A percentile compares a stretch with the other conserved stretches of the same genome.
These are phyloP conservation scores for Xerocomus spinulosus DNA, from an alignment of 768 basidiomycete genomes.

Conservation along the genomic window DNA sequence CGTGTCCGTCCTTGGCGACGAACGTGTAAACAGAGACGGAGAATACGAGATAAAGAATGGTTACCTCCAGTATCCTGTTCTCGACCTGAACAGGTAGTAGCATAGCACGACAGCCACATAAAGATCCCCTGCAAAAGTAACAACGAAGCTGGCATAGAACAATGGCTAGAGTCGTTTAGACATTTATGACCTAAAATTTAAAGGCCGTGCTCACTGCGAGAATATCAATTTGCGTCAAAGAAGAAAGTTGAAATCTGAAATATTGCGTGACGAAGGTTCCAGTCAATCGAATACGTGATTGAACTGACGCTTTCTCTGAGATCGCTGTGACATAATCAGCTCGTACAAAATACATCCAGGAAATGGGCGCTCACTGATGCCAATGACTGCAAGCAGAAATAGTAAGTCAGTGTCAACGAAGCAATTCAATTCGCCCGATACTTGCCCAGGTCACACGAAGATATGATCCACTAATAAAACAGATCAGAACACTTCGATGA, in stretches of 20 bases:
- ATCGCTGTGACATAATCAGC: background rate
- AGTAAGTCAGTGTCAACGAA: background rate
- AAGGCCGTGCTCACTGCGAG: background rate
- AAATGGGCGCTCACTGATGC: background rate
- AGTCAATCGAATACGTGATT: no score
- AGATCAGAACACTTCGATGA: background rate
- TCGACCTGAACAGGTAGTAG: slow-evolving; percentile 43
- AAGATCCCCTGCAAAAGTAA: slow-evolving; percentile 47
- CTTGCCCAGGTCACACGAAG: background rate
- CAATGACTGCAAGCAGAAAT: background rate
- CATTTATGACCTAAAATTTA: background rate
- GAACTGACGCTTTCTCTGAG: background rate
- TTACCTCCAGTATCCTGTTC: slow-evolving; percentile 50
- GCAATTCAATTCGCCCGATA: background rate
- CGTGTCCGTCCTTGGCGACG: slow-evolving; percentile 43
- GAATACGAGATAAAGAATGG: background rate
- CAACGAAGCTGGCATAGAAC: slow-evolving; percentile 50
- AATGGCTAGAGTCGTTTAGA: slow-evolving; percentile 33
- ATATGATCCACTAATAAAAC: background rate
- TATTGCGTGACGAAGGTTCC: no score
- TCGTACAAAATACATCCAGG: background rate
- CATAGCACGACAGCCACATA: slow-evolving; percentile 48
- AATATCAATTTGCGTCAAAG: background rate
- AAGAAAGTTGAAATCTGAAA: background rate
- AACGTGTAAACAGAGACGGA: no score